phyloP scores from a whole-genome alignment of 768 basidiomycete species.

The Serendipita sp. region DNA sequence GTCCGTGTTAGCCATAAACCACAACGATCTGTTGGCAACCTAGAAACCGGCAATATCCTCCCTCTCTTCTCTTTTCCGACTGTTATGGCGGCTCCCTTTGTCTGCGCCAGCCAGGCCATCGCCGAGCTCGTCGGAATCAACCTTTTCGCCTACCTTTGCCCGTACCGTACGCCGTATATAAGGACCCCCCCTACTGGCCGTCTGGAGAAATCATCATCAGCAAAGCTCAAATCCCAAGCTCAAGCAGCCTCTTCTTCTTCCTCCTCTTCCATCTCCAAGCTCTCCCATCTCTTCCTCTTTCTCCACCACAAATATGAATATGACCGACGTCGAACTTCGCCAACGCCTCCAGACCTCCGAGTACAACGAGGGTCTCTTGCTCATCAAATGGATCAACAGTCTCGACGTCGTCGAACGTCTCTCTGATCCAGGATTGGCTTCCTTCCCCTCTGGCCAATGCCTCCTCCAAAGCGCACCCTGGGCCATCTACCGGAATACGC shows the following conservation, averaged over 20 bases:
- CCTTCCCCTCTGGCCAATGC: not conserved
- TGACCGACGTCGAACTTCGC: not conserved
- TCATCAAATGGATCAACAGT: slow-evolving; percentile 6
- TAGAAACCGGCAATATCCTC: no score
- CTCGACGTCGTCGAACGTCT: slow-evolving; percentile 2
- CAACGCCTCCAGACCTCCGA: slow-evolving; percentile 1
- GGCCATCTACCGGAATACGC: not conserved
- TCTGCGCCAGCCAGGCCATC: no score
- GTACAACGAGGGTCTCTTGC: not conserved
- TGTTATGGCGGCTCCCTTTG: no score
- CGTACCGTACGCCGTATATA: not conserved
- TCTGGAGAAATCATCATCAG: not conserved
- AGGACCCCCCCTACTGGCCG: not conserved
- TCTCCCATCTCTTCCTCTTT: not conserved
- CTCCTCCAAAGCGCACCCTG: not conserved
- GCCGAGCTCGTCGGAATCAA: no score
- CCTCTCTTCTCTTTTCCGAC: no score
- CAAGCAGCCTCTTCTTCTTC: not conserved
- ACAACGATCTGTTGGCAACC: no score
- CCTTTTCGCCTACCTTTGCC: not conserved
- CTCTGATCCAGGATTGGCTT: not conserved
- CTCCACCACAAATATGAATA: not conserved
- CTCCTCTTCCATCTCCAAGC: not conserved
- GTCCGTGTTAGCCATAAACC: no score
- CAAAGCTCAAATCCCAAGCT: not conserved